These are phyloP conservation scores for Musa beccarii DNA, from an alignment of 176 grass and related monocot genomes.

Conservation along the genomic window DNA sequence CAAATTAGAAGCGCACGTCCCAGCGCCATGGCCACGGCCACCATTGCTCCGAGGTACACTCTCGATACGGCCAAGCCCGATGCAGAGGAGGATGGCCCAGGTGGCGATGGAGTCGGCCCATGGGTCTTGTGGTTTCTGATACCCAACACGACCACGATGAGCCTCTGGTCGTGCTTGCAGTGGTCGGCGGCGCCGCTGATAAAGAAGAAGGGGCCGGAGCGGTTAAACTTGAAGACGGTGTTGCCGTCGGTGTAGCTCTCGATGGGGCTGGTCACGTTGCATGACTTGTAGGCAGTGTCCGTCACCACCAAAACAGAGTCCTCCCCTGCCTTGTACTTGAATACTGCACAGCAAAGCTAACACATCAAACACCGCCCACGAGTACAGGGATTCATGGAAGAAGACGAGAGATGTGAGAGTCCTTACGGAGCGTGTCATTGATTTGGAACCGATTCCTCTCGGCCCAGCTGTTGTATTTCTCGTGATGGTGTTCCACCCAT, in stretches of 20 bases:
- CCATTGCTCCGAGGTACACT: no score
- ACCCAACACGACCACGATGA: conserved; percentile 48
- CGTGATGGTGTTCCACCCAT: conserved; percentile 25
- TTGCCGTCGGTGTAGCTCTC: conserved; percentile 36
- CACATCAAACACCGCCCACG: not conserved
- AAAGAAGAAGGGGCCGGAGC: conserved; percentile 50
- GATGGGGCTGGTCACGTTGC: conserved; percentile 35
- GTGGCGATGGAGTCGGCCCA: not conserved
- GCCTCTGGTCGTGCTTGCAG: conserved; percentile 40
- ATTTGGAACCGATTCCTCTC: conserved; percentile 28
- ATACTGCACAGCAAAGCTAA: conserved; percentile 27
- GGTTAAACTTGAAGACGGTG: conserved; percentile 27
- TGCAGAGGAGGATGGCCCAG: no score
- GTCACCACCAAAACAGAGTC: conserved; percentile 61
- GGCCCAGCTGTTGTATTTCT: conserved; percentile 33
- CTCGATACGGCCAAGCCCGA: no score
- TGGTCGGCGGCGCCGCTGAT: conserved; percentile 45
- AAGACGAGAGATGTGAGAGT: not conserved
- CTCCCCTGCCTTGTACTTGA: conserved; percentile 38
- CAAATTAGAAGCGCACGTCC: no score
- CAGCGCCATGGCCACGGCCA: no score
- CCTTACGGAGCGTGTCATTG: conserved; percentile 34
- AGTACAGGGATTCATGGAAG: not conserved
- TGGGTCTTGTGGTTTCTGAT: conserved; percentile 21
- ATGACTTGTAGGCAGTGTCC: conserved; percentile 42